Evolutionary conservation across 495 filamentous ascomycete genomes (phyloP), one percentile per base, ranked within the genome.

Genomic region (Neurospora pannonica): DNA sequence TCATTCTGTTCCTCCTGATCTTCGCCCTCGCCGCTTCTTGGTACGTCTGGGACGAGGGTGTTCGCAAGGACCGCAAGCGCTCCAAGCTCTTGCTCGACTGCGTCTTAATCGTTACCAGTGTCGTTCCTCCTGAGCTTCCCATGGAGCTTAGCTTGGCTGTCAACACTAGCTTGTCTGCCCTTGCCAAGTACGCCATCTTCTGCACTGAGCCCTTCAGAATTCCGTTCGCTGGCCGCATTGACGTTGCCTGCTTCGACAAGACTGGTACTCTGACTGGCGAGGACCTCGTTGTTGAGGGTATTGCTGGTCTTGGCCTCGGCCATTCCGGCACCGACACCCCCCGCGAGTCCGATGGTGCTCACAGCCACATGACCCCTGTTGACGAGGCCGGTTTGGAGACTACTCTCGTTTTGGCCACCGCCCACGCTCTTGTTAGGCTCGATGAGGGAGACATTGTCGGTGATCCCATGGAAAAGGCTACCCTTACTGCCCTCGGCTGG

Each of bases 181-280:
- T 99, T 40, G 96, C 94, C 82, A 94, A 93, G 79, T 96, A 90
- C 78, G 96, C 96, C 28, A 98, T 99, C 80, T 99, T 97, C 86
- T 99, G 96, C 81, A 99, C 96, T 9, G 96, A 99, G 81, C 96
- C 96, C 40, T 99, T 99, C 89, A 90, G 96, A n/a, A 99, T 99
- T 82, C 96, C 96, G 1, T 98, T 93, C 75, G 96, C 97, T 76
- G 96, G 96, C 43, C 92, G 96, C 73, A 92, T 99, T 70, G 96
- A 99, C 82, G 88, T 99, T 62, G 95, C 95, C 70, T 99, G 96
- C 86, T 99, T 99, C 77, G 96, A 99, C 82, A 99, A 99, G 85
- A 99, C 96, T 31, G 96, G 96, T 62, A 99, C 96, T 5, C 83
- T 99, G 70, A 99, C 96, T 60, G 96, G 96, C 37, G 96, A 99